These are phyloP conservation scores for Hippophae gyantsensis DNA, from an alignment of 306 rosid genomes.

Conservation along the genomic window DNA sequence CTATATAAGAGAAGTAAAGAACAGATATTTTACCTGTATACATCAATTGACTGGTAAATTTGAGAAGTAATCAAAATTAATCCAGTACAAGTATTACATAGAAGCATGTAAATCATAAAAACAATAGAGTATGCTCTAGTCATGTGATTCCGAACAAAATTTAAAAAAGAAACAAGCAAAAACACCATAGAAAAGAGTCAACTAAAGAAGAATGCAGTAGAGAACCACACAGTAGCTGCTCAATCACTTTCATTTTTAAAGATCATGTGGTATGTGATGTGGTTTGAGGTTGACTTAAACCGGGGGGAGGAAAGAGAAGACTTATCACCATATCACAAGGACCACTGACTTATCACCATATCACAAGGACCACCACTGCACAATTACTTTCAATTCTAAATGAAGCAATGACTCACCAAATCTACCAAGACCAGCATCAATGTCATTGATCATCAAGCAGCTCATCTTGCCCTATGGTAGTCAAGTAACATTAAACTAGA, in stretches of 20 bases:
- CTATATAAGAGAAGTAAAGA: conserved; percentile 29
- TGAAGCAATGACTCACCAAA: conserved; percentile 45
- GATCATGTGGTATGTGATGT: no score
- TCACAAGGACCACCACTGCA: no score
- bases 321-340: no score
- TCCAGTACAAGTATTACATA: neutral
- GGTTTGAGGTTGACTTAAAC: no score
- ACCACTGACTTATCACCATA: no score
- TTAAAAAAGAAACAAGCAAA: no score
- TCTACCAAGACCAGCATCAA: conserved; percentile 98
- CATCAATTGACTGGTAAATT: neutral
- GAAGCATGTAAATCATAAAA: conserved; percentile 1
- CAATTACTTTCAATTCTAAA: neutral
- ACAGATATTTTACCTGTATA: conserved; percentile 3
- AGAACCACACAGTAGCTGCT: neutral
- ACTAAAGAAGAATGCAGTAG: neutral
- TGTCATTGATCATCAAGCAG: conserved; percentile 93
- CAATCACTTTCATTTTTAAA: neutral
- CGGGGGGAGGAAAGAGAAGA: no score
- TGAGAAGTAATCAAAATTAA: conserved; percentile 3
- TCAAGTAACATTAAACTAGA: conserved; percentile 19
- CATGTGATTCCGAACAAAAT: no score
- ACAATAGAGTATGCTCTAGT: neutral
- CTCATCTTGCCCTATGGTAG: conserved; percentile 80
- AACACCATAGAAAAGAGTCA: neutral